Conservation (phyloP, 805 yeast species). For the Trichomonascus vanleenenianus region DNA sequence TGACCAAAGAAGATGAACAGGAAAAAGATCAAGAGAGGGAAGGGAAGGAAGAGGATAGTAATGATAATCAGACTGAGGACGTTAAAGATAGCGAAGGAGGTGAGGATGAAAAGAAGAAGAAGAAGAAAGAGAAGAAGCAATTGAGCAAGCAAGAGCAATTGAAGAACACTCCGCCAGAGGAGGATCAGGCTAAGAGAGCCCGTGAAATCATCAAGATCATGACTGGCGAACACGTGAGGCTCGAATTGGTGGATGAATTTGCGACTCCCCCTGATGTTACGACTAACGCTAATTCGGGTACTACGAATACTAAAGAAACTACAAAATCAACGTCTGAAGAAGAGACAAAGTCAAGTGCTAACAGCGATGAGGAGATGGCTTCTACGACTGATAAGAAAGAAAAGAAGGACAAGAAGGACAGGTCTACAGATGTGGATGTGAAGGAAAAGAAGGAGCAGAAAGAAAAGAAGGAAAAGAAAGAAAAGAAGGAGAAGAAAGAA, state of each 20-base stretch:
- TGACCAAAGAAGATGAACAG: constrained; percentile 12
- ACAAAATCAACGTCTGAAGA: neutral
- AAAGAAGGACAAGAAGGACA: constrained; percentile 12
- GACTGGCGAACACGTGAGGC: constrained; percentile 12
- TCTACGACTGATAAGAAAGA: constrained; percentile 4
- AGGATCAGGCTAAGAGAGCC: constrained; percentile 19
- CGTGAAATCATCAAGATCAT: constrained; percentile 11
- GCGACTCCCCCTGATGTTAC: constrained; percentile 2
- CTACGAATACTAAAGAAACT: constrained; percentile 1
- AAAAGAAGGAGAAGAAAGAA: constrained; percentile 4
- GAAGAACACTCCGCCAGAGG: constrained; percentile 15
- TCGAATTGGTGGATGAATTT: constrained; percentile 13
- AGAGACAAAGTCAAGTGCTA: neutral
- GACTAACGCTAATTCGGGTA: too few relatives aligned
- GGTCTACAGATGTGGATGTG: neutral
- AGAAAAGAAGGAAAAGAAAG: constrained; percentile 6
- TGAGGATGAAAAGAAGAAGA: constrained; percentile 10
- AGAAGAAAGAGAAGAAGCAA: constrained; percentile 24
- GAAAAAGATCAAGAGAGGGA: constrained; percentile 6
- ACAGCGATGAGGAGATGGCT: constrained; percentile 2
- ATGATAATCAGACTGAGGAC: constrained; percentile 15
- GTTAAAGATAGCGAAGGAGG: constrained; percentile 8
- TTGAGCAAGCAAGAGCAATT: constrained; percentile 27
- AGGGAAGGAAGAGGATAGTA: constrained; percentile 20
- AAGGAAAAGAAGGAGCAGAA: constrained; percentile 7